These are phyloP conservation scores for Chalciporus chontae DNA, from an alignment of 768 basidiomycete genomes.

Conservation along the genomic window DNA sequence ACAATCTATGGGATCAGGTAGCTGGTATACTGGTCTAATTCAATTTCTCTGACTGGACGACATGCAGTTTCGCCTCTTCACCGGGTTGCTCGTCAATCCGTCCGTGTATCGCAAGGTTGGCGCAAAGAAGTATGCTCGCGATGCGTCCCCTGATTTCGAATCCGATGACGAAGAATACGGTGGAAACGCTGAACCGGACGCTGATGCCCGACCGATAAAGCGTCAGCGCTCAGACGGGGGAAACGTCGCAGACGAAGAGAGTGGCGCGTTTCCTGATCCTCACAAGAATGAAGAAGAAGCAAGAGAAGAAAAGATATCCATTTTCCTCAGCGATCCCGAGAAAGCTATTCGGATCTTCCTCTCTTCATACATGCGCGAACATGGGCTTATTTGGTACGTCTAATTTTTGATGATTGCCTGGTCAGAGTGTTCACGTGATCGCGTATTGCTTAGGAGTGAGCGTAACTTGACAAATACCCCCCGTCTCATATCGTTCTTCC, in stretches of 20 bases:
- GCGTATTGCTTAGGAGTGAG: constrained; percentile 36
- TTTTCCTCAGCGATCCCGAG: constrained; percentile 65
- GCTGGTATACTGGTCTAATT: constrained; percentile 1
- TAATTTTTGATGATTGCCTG: not conserved
- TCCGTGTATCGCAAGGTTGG: constrained; percentile 33
- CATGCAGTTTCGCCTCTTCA: constrained; percentile 56
- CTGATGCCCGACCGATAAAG: constrained; percentile 16
- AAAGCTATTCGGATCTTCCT: constrained; percentile 58
- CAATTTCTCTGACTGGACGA: constrained; percentile 3
- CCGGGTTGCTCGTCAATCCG: constrained; percentile 52
- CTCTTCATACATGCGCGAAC: constrained; percentile 63
- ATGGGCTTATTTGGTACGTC: constrained; percentile 67
- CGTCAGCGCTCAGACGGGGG: constrained; percentile 23
- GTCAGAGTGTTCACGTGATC: not conserved
- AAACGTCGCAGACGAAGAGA: constrained; percentile 30
- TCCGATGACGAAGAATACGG: constrained; percentile 27
- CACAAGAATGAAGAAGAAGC: constrained; percentile 30
- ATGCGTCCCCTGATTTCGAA: constrained; percentile 34
- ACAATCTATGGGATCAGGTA: constrained; percentile 66
- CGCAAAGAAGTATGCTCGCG: constrained; percentile 28
- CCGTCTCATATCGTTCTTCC: constrained; percentile 54
- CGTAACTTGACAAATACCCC: constrained; percentile 49
- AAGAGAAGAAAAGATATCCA: constrained; percentile 42
- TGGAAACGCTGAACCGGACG: not conserved
- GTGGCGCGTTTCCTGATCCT: constrained; percentile 34